A percentile compares a stretch with the other conserved stretches of the same genome.
Conservation (phyloP, 1,139 yeast species). For the Sugiyamaella castrensis region DNA sequence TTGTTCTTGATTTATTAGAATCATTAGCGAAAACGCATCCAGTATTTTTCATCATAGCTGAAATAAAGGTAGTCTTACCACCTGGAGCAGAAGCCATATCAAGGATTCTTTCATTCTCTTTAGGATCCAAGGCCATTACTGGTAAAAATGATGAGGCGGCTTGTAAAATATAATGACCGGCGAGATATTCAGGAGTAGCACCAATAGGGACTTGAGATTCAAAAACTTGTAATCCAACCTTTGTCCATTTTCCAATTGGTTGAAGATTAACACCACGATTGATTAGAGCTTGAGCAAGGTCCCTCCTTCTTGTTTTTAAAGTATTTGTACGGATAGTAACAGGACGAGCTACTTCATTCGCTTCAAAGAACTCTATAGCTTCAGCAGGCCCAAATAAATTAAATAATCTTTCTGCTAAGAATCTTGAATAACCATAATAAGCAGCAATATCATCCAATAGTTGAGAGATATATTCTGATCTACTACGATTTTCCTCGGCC, state of each 20-base stretch:
- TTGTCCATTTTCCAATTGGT: slow-evolving; percentile 97
- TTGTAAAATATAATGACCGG: slow-evolving; percentile 96
- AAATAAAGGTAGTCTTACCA: slow-evolving; percentile 95
- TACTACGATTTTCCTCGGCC: slow-evolving; percentile 82
- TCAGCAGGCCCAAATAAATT: slow-evolving; percentile 90
- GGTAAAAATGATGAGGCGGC: slow-evolving; percentile 98
- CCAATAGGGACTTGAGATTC: slow-evolving; percentile 99
- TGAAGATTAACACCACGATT: slow-evolving; percentile 96
- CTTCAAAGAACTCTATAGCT: slow-evolving; percentile 97
- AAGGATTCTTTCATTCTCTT: slow-evolving; percentile 88
- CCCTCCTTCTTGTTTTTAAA: slow-evolving; percentile 89
- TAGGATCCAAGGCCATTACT: slow-evolving; percentile 95
- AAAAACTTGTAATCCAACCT: slow-evolving; percentile 93
- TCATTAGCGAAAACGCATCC: slow-evolving; percentile 98
- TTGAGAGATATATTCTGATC: slow-evolving; percentile 77
- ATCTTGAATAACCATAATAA: slow-evolving; percentile 95
- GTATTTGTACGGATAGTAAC: slow-evolving; percentile 96
- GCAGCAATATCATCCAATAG: slow-evolving; percentile 81
- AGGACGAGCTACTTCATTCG: slow-evolving; percentile 96
- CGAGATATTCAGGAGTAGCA: slow-evolving; percentile 97
- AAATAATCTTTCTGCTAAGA: slow-evolving; percentile 89
- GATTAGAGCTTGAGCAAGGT: slow-evolving; percentile 89
- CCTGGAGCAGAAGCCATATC: slow-evolving; percentile 99
- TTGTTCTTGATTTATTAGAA: slow-evolving; percentile 92
- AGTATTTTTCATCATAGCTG: slow-evolving; percentile 96